phyloP scores from a whole-genome alignment of 176 grass and related monocot genomes.

The Bothriochloa decipiens region DNA sequence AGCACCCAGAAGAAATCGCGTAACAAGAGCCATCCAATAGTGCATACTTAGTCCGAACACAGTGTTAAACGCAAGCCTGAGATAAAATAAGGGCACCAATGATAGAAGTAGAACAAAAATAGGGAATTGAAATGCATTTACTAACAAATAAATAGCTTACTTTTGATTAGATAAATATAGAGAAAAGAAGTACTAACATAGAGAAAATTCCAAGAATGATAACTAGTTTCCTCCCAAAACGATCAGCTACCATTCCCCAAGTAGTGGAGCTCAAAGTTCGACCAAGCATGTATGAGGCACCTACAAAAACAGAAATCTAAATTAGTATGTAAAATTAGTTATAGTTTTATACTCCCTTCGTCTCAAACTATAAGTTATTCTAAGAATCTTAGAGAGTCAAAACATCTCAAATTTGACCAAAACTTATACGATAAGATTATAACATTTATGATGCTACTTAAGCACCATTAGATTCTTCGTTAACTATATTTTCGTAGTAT shows the following conservation, averaged over 20 bases:
- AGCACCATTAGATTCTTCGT: no score
- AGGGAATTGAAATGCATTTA: no score
- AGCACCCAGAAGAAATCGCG: conserved; percentile 56
- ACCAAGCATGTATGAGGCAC: conserved; percentile 70
- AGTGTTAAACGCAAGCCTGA: conserved; percentile 61
- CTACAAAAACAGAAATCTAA: conserved; percentile 26
- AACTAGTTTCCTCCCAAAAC: conserved; percentile 60
- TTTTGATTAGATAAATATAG: not conserved
- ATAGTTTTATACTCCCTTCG: no score
- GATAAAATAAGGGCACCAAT: not conserved
- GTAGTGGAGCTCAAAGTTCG: conserved; percentile 59
- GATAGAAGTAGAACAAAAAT: no score
- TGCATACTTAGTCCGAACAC: conserved; percentile 59
- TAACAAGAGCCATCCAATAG: conserved; percentile 64
- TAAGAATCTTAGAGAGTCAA: no score
- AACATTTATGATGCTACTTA: no score
- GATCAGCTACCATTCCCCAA: conserved; percentile 64
- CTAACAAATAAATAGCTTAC: no score
- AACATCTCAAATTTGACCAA: no score
- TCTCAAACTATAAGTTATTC: no score
- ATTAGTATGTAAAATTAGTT: not conserved
- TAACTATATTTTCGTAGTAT: no score
- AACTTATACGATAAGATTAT: no score
- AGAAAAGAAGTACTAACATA: conserved; percentile 51
- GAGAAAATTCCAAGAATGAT: conserved; percentile 51